phyloP scores from a whole-genome alignment of 805 yeast genomes.

The Ogataea nakhonphanomensis region DNA sequence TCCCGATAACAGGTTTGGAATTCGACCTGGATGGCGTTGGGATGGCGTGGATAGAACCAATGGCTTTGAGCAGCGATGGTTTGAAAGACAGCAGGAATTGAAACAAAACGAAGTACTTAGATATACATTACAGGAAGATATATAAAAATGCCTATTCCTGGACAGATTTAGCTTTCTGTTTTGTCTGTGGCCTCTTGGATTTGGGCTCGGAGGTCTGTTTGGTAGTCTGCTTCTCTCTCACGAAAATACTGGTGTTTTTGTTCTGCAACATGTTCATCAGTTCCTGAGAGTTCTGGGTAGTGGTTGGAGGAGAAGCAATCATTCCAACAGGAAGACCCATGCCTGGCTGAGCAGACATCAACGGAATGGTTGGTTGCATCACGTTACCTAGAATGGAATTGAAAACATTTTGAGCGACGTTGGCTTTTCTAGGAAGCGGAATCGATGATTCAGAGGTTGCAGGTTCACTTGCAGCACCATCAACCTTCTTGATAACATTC shows the following conservation, averaged over 20 bases:
- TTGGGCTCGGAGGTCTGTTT: not conserved
- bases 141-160: conserved; percentile 11
- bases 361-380: conserved; percentile 12
- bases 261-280: conserved; percentile 18
- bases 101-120: conserved; percentile 31
- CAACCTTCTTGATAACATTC: conserved; percentile 37
- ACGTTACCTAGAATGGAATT: conserved; percentile 29
- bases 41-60: conserved; percentile 88
- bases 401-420: conserved; percentile 28
- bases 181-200: not conserved
- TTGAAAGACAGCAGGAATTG: conserved; percentile 39
- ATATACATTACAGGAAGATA: conserved; percentile 40
- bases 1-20: conserved; percentile 70
- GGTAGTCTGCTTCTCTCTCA: not conserved
- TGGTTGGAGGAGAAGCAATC: conserved; percentile 5
- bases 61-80: conserved; percentile 73
- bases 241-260: not conserved
- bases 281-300: conserved; percentile 15
- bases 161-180: not conserved
- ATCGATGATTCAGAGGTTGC: not conserved
- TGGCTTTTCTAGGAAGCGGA: conserved; percentile 5
- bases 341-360: conserved; percentile 3
- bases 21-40: conserved; percentile 82
- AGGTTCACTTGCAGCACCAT: not conserved
- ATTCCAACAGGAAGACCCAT: conserved; percentile 4